These are phyloP conservation scores for Hirsutella thompsonii DNA, from an alignment of 2,329 filamentous ascomycete genomes.

Conservation along the genomic window DNA sequence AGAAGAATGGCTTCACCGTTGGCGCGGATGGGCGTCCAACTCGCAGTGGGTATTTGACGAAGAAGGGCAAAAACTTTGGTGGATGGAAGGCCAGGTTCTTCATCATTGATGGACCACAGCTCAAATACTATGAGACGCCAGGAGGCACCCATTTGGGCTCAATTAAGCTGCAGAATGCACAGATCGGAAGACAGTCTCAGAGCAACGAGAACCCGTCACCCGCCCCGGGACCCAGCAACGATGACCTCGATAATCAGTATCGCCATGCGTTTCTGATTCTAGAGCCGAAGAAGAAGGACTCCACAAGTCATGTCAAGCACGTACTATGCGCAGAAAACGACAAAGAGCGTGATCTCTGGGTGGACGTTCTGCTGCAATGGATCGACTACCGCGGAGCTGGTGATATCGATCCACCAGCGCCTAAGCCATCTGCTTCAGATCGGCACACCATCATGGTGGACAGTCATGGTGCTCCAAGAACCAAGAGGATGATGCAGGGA, in stretches of 20 bases:
- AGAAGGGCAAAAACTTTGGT: slow-evolving; percentile 95
- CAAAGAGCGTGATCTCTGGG: slow-evolving; percentile 83
- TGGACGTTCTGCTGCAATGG: slow-evolving; percentile 78
- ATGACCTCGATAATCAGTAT: slow-evolving; percentile 86
- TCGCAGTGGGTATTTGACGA: slow-evolving; percentile 86
- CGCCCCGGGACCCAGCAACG: slow-evolving; percentile 38
- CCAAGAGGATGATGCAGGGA: slow-evolving; percentile 18
- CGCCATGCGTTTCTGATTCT: slow-evolving; percentile 90
- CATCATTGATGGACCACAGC: slow-evolving; percentile 41
- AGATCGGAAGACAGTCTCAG: slow-evolving; percentile 81
- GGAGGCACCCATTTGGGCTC: slow-evolving; percentile 84
- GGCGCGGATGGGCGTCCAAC: slow-evolving; percentile 54
- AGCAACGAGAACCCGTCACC: slow-evolving; percentile 41
- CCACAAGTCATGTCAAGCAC: slow-evolving; percentile 74
- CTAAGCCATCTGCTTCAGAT: slow-evolving; percentile 22
- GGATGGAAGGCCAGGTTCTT: slow-evolving; percentile 85
- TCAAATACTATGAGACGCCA: slow-evolving; percentile 87
- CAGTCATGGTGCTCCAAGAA: slow-evolving; percentile 8
- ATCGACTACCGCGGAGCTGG: slow-evolving; percentile 61
- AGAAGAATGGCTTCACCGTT: slow-evolving; percentile 21
- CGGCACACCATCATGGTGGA: slow-evolving; percentile 23
- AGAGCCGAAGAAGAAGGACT: slow-evolving; percentile 94
- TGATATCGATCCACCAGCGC: slow-evolving; percentile 23
- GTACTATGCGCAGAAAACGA: slow-evolving; percentile 95
- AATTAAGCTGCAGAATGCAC: slow-evolving; percentile 80